Evolutionary conservation across 2,329 filamentous ascomycete species (phyloP), one percentile per base, ranked within the genome.

Genomic region (Alternaria longipes): DNA sequence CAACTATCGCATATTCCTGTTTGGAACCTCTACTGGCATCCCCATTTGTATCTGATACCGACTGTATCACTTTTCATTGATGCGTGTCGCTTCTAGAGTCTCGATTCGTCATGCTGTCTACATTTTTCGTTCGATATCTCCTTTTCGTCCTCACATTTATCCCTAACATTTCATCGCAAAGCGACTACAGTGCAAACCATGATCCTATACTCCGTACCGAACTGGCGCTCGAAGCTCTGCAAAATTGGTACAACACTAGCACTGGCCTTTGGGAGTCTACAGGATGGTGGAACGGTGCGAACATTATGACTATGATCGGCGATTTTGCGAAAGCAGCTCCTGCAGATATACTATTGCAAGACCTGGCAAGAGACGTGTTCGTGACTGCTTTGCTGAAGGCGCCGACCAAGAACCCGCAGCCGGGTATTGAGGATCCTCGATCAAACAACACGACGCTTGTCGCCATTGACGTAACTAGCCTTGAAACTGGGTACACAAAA

Each of bases 271-370:
- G 88, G 88, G 78, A 86, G 56, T 84, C 84, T 0, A 83, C 85
- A 8, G 84, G 84, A n/a, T 93, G 90, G 90, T 93, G 90, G 90
- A 91, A 92, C 71, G 85, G 85, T 54, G 90, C 86, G 45, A 92
- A 91, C 71, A 84, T 84, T 59, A 79, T 92, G 60, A 90, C 88
- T 0, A 84, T 83, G 3, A 76, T 92, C 18, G 85, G 84, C 53
- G 87, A 91, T 57, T 76, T 86, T 24, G 80, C 81, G 8, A 71
- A 74, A 54, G 60, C 61, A 20, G 67, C 73, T 40, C 60, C 71
- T 1, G 40, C 60, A 6, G 74, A 75, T 1, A 49, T 49, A 78
- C 28, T 78, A 81, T 56, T 69, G 67, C 45, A 76, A 65, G 18
- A 76, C 77, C 55, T 77, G 0, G 81, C 79, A 3, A 70, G 62